Base-by-base conservation (phyloP, 1,284 basidiomycete species). In the Rhodotorula glutinis region DNA sequence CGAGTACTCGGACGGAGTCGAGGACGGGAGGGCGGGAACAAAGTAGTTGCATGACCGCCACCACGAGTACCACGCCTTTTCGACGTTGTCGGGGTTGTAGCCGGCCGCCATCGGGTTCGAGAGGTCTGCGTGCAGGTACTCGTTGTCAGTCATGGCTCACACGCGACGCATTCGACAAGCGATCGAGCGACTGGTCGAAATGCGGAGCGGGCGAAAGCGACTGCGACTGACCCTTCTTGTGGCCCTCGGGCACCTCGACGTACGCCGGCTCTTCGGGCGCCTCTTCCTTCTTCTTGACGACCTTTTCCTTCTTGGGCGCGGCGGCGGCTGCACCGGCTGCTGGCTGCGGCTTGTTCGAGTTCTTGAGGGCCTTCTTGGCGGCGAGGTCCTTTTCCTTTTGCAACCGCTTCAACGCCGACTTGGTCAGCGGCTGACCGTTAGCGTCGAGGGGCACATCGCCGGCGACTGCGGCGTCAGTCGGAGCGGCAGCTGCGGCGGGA, bases 51-150 rank as follows among this genome's bases (percentile, higher is more conserved):
- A 83, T 38, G 87, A 85, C 63, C 88, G 83, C 96, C 96, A 98
- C 96, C 96, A 98, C 76, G 95, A 92, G 78, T 97, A 98, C 92
- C 96, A 98, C 16, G 92, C 89, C 10, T 93, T 85, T 79, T 98
- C 96, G 71, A 98, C 89, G 60, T 92, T 91, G 73, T 90, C 87
- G 17, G 95, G 96, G 79, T 98, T 95, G 82, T 98, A 99, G 8
- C 90, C 90, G 41, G 84, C 84, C 17, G 89, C 85, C 88, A 97
- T 94, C 10, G 92, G 90, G 71, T 88, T 83, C 4, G 89, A 86
- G 67, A 97, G 83, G 80, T 98, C 93, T 94, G 72, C 13, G 7
- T 16, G 21, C 43, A 16, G 14, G 41, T 43, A 17, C 41, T 10
- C 9, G 53, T 19, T 14, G 27, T 1, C 13, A 46, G 25, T n/a